Evolutionary conservation across 176 grass and related monocot species (phyloP), one percentile per base, ranked within the genome.

Genomic region (Aegilops umbellulata): DNA sequence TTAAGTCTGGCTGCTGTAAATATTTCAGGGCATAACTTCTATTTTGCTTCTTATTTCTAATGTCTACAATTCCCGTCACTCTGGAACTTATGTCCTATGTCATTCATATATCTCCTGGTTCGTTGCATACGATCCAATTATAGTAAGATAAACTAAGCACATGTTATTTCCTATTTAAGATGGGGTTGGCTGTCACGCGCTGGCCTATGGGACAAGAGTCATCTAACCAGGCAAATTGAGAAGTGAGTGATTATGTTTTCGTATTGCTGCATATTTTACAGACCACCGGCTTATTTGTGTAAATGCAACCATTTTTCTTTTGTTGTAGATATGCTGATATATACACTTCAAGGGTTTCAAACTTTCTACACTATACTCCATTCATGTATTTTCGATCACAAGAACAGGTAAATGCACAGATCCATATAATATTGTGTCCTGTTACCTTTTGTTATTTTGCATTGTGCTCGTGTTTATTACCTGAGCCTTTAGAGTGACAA

Each of bases 201-300:
- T 77, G 95, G 95, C 68, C 86, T 98, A 57, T 98, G 95, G 95
- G 95, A 98, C 87, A 98, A 98, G 86, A 95, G 95, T 83, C 95
- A 98, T 72, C 86, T 98, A 60, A 94, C 91, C 74, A 95, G 89
- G 79, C 95, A 98, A 92, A 94, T 98, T 60, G 95, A 98, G 60
- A 98, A 98, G 95, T 98, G 80, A 82, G 85, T 89, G 38, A 17
- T 85, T 67, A 22, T 85, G 58, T 58, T 79, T 80, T 65, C 34
- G 0, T 83, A 41, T 13, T 17, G 44, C 8, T 35, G 30, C 24
- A 66, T 73, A 34, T 36, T 75, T 44, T 75, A 67, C 73, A 39
- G 46, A 11, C 26, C 44, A 15, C 25, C 10, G 34, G 64, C 7
- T 58, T 83, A 39, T 87, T 31, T 57, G 10, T 77, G 19, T 83